Base-by-base conservation (phyloP, 768 basidiomycete genomes). In the Kwoniella bestiolae region DNA sequence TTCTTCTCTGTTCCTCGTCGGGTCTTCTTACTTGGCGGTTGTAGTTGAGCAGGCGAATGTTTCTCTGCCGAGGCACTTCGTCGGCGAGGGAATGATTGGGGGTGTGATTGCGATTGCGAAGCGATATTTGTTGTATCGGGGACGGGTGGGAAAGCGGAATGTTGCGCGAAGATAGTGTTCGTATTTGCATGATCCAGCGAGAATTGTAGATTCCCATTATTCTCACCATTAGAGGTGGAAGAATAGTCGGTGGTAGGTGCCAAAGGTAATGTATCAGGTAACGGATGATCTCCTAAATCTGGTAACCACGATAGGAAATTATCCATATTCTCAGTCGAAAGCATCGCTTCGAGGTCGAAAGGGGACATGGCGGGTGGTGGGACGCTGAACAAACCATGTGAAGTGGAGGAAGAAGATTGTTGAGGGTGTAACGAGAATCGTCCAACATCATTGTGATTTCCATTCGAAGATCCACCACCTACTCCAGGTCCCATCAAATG, bases 261-360 rank as follows among this genome's bases (percentile, higher is more conserved):
- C 14, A 53, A 56, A 9, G 46, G 45, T 18, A 51, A 25, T 7
- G 28, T 8, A 16, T 63, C 62, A 31, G 35, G 52, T 14, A 53
- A 56, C 21, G 53, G 28, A 38, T 56, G 26, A 31, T 66, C 29
- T 45, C 65, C 66, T 16, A 70, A 60, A 58, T 74, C 71, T 14
- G 75, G 73, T n/a, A 77, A 32, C 75, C 75, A 77, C 16, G 71
- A 70, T 47, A 77, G 67, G 46, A 72, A 56, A 26, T 56, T 67
- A 28, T 77, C 71, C 25, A 77, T 50, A 38, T 69, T 70, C 25
- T 69, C 45, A 29, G 38, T 53, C 50, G 70, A 69, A 26, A 73
- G 41, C 55, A 76, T 69, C 18, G 74, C 74, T 56, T 76, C 69
- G 11, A 76, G 68, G 55, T 76, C 74, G 56, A 73, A 73, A 1